Evolutionary conservation across 768 basidiomycete species (phyloP).

Genomic region (Pleurotus cornucopiae): DNA sequence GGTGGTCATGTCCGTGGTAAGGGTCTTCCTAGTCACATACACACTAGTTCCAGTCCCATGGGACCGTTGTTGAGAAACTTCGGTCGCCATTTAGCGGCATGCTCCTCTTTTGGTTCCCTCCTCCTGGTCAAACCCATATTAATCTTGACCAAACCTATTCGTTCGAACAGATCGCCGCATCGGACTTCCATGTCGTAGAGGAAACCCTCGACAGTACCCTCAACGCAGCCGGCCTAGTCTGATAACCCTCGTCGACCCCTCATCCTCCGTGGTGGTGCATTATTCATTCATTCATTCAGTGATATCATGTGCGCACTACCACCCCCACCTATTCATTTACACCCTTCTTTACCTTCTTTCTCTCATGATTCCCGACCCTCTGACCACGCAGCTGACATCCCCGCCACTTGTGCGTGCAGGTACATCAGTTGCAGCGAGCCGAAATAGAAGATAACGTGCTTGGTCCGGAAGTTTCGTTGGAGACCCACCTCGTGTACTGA

Average conservation of each 20-base stretch:
- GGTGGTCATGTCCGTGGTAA: constrained; percentile 56
- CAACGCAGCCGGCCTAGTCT: constrained; percentile 3
- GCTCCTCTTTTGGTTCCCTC: constrained; percentile 23
- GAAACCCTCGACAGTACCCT: not conserved
- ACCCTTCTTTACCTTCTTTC: too few relatives aligned
- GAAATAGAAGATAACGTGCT: too few relatives aligned
- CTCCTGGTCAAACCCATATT: too few relatives aligned
- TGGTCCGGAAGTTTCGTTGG: too few relatives aligned
- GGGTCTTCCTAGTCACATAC: constrained; percentile 7
- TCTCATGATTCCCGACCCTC: too few relatives aligned
- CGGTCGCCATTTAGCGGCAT: constrained; percentile 12
- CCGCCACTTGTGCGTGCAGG: too few relatives aligned
- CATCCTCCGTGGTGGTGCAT: not conserved
- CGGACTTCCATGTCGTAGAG: not conserved
- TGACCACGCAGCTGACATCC: too few relatives aligned
- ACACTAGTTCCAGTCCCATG: not conserved
- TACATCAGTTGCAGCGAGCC: too few relatives aligned
- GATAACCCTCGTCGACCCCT: not conserved
- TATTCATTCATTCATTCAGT: not conserved
- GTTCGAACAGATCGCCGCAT: not conserved
- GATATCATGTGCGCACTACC: too few relatives aligned
- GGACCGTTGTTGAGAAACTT: not conserved
- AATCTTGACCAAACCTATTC: too few relatives aligned
- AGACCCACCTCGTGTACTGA: too few relatives aligned
- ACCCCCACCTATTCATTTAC: too few relatives aligned